Evolutionary conservation across 1,284 basidiomycete species (phyloP), one percentile per base, ranked within the genome.

Genomic region (Rhodotorula sp.): DNA sequence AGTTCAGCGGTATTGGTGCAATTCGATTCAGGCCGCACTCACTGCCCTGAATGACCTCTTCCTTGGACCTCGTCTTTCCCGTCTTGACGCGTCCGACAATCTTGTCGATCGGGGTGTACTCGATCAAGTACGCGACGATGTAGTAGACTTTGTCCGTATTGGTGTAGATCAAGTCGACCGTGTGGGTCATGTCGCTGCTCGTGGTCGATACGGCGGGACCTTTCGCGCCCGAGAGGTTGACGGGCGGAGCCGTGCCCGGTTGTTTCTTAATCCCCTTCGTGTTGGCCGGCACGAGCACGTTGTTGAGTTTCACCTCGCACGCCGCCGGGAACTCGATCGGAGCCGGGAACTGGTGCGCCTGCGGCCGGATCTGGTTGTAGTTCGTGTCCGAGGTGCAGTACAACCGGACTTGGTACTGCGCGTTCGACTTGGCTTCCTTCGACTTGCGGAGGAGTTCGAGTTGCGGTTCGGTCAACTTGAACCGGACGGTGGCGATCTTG

Each of bases 181-280:
- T 87, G 78, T 92, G 93, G 69, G 84, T 81, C 26, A n/a, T 6
- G 51, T n/a, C n/a, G 43, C 61, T 54, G 31, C 70, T 68, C 16
- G 66, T 18, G 8, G 61, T 51, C 26, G 52, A 48, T n/a, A 58
- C 49, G n/a, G 58, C 23, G 20, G 62, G 46, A 12, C 66, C 80
- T 56, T 71, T 83, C 80, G 87, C 89, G 52, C 58, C 60, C 3
- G 51, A 59, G 10, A 97, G 82, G 80, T 96, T 90, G 16, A 93
- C 90, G 1, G 94, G 94, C 26, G 94, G 93, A 1, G 94, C 92
- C 64, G 92, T 97, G 1, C 94, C 94, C n/a, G 93, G 90, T 79
- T 93, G 96, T 82, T 97, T 97, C 85, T 97, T 95, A 78, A 97
- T 83, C 3, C 95, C 95, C 79, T 93, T 92, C 76, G 93, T 83